Evolutionary conservation across 75 land plant species (phyloP).

Genomic region (Gnetum montanum): DNA sequence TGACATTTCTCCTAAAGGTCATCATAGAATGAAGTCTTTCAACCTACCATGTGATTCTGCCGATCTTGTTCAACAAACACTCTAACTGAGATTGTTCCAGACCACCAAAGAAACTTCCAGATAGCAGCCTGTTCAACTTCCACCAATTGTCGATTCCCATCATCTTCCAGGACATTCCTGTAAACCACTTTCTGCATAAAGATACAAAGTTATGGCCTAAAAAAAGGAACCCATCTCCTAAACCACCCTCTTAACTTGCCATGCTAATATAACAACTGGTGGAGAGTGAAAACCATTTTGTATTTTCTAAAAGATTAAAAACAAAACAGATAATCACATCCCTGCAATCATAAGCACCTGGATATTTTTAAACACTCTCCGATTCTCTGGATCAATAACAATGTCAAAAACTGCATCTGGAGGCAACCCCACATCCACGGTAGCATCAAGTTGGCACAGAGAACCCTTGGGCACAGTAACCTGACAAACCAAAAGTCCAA

Average conservation of each 20-base stretch:
- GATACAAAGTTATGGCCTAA: not conserved
- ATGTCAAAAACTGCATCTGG: slow-evolving; percentile 93
- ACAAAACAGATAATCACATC: not conserved
- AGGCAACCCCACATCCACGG: slow-evolving; percentile 75
- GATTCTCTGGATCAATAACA: slow-evolving; percentile 82
- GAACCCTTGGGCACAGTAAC: slow-evolving; percentile 86
- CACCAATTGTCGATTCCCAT: slow-evolving; percentile 77
- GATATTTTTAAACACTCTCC: slow-evolving; percentile 93
- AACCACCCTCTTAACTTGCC: no score
- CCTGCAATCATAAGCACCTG: slow-evolving; percentile 29
- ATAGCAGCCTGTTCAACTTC: slow-evolving; percentile 93
- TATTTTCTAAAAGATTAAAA: not conserved
- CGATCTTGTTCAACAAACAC: slow-evolving; percentile 87
- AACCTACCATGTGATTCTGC: slow-evolving; percentile 54
- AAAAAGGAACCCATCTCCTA: not conserved
- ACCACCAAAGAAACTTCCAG: slow-evolving; percentile 96
- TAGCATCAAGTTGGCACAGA: slow-evolving; percentile 64
- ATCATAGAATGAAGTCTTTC: no score
- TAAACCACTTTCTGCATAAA: slow-evolving; percentile 66
- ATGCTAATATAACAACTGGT: no score
- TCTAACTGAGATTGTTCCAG: slow-evolving; percentile 82
- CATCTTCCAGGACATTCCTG: slow-evolving; percentile 72
- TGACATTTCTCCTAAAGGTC: no score
- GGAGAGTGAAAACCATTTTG: not conserved
- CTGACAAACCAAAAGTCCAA: no score